phyloP scores from a whole-genome alignment of 2,329 filamentous ascomycete species.

The Cladosporium sp. region DNA sequence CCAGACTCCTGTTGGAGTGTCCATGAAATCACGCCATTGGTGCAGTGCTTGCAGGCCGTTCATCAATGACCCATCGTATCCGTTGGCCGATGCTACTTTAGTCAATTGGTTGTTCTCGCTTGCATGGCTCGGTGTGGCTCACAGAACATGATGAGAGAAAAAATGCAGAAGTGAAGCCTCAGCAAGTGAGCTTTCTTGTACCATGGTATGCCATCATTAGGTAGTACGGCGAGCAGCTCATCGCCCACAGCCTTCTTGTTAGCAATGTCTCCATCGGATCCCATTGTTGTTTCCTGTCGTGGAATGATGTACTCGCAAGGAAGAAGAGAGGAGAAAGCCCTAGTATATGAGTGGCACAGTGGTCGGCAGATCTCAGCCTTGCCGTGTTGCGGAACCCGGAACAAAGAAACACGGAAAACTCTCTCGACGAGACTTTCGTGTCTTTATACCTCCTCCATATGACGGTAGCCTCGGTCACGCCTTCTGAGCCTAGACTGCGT shows the following conservation, averaged over 20 bases:
- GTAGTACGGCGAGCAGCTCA: conserved; percentile 17
- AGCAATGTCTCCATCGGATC: not conserved
- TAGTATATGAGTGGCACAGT: too few species aligned
- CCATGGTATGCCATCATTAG: conserved; percentile 16
- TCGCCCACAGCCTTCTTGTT: conserved; percentile 16
- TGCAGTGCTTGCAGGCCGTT: conserved; percentile 27
- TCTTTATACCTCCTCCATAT: too few species aligned
- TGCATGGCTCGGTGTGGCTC: not conserved
- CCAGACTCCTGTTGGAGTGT: conserved; percentile 25
- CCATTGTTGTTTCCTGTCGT: not conserved
- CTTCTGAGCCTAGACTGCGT: too few species aligned
- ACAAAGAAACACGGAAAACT: too few species aligned
- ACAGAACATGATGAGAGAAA: conserved; percentile 17
- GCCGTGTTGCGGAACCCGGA: too few species aligned
- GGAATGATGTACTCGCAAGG: too few species aligned
- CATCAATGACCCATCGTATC: conserved; percentile 17
- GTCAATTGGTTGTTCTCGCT: conserved; percentile 11
- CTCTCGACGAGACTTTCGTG: too few species aligned
- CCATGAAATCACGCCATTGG: conserved; percentile 31
- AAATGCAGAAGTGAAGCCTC: conserved; percentile 15
- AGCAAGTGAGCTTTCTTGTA: conserved; percentile 19
- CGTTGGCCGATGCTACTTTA: conserved; percentile 10
- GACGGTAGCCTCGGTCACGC: too few species aligned
- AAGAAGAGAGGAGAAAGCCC: too few species aligned
- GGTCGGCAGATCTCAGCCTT: too few species aligned